These are phyloP conservation scores for Neurospora cerealis DNA, from an alignment of 495 filamentous ascomycete genomes.

Conservation along the genomic window DNA sequence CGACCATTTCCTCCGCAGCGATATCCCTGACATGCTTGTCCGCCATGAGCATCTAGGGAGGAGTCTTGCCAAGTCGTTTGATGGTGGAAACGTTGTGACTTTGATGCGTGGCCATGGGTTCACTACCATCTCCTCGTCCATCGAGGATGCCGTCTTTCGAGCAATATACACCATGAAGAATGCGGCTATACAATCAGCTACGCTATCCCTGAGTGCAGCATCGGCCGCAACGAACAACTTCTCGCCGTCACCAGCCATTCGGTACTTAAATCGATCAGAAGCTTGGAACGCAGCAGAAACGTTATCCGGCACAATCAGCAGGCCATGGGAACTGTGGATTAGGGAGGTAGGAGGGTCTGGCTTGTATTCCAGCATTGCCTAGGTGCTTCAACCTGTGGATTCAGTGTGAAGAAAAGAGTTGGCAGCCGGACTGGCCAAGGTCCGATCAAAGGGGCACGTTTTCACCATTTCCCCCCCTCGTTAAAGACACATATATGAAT, in stretches of 20 bases:
- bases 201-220: conserved; percentile 13
- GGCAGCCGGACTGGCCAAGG: background rate
- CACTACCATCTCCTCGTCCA: conserved; percentile 24
- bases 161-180: conserved; percentile 40
- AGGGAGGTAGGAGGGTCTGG: conserved; percentile 27
- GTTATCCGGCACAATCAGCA: conserved; percentile 13
- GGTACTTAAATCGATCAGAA: conserved; percentile 23
- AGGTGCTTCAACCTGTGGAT: background rate
- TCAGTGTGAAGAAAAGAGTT: background rate
- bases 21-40: conserved; percentile 34
- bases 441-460: background rate
- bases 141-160: conserved; percentile 31
- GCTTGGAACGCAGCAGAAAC: conserved; percentile 8
- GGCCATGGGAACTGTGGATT: conserved; percentile 35
- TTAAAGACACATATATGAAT: background rate
- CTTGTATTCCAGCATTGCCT: conserved; percentile 21
- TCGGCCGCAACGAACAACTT: background rate
- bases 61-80: conserved; percentile 16
- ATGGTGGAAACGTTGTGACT: conserved; percentile 24
- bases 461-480: background rate
- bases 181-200: conserved; percentile 29
- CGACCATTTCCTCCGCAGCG: conserved; percentile 11
- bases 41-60: conserved; percentile 21
- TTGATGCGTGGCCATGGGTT: conserved; percentile 43
- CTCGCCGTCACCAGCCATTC: conserved; percentile 1